phyloP scores from a whole-genome alignment of 1,284 basidiomycete genomes.

The Cystobasidiaceae sp. region DNA sequence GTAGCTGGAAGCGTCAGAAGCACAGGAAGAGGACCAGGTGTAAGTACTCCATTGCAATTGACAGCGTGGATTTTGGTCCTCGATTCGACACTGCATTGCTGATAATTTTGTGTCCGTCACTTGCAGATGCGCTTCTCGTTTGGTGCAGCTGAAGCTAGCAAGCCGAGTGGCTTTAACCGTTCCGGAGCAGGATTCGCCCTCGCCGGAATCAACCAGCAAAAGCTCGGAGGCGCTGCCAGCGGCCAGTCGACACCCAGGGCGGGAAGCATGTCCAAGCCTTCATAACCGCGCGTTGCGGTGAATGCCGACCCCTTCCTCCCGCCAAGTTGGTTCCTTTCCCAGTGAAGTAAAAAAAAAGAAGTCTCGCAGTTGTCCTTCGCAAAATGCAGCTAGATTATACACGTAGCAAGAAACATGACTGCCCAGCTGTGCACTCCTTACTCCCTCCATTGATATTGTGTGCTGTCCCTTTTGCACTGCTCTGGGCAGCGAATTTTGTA shows the following conservation, averaged over 20 bases:
- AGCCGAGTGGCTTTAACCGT: not conserved
- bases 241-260: not conserved
- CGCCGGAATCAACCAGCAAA: not conserved
- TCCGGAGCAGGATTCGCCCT: not conserved
- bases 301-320: too few species aligned
- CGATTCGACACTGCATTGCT: not conserved
- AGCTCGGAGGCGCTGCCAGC: too few species aligned
- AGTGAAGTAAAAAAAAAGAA: too few species aligned
- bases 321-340: too few species aligned
- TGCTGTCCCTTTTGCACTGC: too few species aligned
- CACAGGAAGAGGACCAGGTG: conserved; percentile 18
- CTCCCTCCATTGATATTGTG: too few species aligned
- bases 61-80: not conserved
- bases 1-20: conserved; percentile 20
- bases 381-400: too few species aligned
- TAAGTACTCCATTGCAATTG: not conserved
- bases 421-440: too few species aligned
- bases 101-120: not conserved
- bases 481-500: too few species aligned
- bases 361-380: too few species aligned
- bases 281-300: not conserved
- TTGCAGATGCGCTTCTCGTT: conserved; percentile 26
- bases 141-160: not conserved
- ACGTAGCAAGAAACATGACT: too few species aligned
- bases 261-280: not conserved